A percentile compares a stretch with the other conserved stretches of the same genome.
These are phyloP conservation scores for Fusarium dimerum DNA, from an alignment of 2,329 filamentous ascomycete species.

Conservation along the genomic window DNA sequence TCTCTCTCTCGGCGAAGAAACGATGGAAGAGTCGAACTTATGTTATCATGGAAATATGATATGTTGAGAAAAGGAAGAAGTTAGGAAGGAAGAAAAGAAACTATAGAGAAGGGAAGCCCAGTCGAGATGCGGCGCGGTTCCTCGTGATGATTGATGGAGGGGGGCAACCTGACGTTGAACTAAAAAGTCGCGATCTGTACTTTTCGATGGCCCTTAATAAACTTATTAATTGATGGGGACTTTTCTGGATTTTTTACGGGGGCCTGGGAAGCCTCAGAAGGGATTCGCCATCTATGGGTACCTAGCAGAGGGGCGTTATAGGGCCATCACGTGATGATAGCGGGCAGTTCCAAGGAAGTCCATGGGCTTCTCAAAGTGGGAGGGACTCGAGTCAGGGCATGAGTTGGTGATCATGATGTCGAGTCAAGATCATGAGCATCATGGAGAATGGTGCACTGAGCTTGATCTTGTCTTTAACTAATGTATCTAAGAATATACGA, in stretches of 20 bases:
- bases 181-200: slow-evolving; percentile 31
- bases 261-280: background rate
- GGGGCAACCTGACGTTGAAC: too few species aligned
- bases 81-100: background rate
- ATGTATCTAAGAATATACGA: too few species aligned
- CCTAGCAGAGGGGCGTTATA: background rate
- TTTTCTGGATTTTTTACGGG: background rate
- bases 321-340: background rate
- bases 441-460: too few species aligned
- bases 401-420: too few species aligned
- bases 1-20: slow-evolving; percentile 10
- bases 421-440: too few species aligned
- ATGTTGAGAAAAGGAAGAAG: background rate
- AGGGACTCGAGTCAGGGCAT: background rate
- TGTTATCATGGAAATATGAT: slow-evolving; percentile 5
- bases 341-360: background rate
- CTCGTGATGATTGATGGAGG: too few species aligned
- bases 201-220: slow-evolving; percentile 20
- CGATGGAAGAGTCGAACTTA: background rate
- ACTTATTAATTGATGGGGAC: slow-evolving; percentile 15
- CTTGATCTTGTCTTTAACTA: too few species aligned
- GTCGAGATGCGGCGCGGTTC: slow-evolving; percentile 4
- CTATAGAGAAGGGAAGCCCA: background rate
- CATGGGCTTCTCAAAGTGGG: background rate
- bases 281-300: background rate